Base-by-base conservation (phyloP, 192 early-diverging fungal genomes). In the Glomus cerebriforme region DNA sequence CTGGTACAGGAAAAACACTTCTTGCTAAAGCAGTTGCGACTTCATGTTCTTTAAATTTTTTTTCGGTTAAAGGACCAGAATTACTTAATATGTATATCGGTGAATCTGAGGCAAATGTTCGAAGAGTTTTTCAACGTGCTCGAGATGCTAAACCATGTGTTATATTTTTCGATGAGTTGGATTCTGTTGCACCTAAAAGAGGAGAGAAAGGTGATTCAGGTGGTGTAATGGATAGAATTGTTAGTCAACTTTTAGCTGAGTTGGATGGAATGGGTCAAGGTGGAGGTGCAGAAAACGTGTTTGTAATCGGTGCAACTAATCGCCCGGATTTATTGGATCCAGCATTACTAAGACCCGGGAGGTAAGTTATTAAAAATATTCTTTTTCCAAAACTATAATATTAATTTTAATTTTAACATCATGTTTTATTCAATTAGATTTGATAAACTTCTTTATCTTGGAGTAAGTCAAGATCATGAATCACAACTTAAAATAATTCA, bases 161-260 rank as follows among this genome's bases (percentile, higher is more conserved):
- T 3, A 95, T 99, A 43, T 99, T 99, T 83, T 99, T 99, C 82
- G 98, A 99, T 80, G 98, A 99, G 81, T 82, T 99, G 82, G 98
- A 99, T 87, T 97, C 96, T 3, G 93, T 99, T 13, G 98, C 97
- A 8, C 97, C 97, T 6, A 97, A 98, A 86, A 90, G 98, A 76
- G 98, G 98, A 22, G 95, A 97, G 76, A 97, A 98, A 82, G 98
- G 98, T 17, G 97, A 99, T 75, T 95, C 94, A 22, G 98, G 98
- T 19, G 98, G 98, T 58, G 98, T 99, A 31, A 99, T 99, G 98
- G 98, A 99, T 82, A 93, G 98, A 76, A 99, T 99, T 82, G 97
- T 99, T 32, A 92, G 90, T 79, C 98, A 99, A 85, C 81, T 99
- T 45, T 82, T 99, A 8, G 97, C 97, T 1, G 98, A 99, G 78